Base-by-base conservation (phyloP, 108 stramenopile genomes). In the Poteriospumella lacustris region DNA sequence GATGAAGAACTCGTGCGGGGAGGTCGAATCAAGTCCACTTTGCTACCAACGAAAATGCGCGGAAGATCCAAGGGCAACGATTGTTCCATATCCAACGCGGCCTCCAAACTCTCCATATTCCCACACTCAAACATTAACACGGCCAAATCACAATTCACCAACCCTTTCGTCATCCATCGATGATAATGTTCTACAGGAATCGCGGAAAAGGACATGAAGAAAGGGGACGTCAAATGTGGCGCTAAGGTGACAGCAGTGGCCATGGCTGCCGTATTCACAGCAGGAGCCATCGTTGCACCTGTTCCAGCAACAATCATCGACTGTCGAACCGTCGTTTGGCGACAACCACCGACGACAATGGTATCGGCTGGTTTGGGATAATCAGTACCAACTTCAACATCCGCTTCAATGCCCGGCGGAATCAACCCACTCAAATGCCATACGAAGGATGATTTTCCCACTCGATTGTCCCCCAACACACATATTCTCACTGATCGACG, bases 401-500 rank as follows among this genome's bases (percentile, higher is more conserved):
- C 60, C 9, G 3, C 36, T 3, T 3, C 60, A 12, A n/a, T n/a
- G n/a, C 60, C 60, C 3, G 60, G 60, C 36, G 60, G 29, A 3
- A 5, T 64, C 31, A 64, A 64, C 3, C 24, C 60, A 24, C 60
- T 64, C 12, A 64, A 5, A 31, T 64, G 15, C 12, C 24, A 64
- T 3, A 64, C 60, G 36, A 64, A 24, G 9, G 12, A 12, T 12
- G 12, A 12, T 33, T 64, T 64, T 5, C 60, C 60, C 28, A 64
- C 60, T 31, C 31, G 9, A 64, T 64, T 64, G 36, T 64, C 60
- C 9, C 60, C 60, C 28, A 64, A 24, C 28, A 64, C 60, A 31
- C 29, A 19, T 9, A 64, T 64, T 12, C 36, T 64, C 5, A 24
- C 31, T 9, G 31, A n/a, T n/a, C n/a, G n/a, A n/a, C n/a, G n/a